These are phyloP conservation scores for Colletotrichum eremochloae DNA, from an alignment of 2,329 filamentous ascomycete species.

Conservation along the genomic window DNA sequence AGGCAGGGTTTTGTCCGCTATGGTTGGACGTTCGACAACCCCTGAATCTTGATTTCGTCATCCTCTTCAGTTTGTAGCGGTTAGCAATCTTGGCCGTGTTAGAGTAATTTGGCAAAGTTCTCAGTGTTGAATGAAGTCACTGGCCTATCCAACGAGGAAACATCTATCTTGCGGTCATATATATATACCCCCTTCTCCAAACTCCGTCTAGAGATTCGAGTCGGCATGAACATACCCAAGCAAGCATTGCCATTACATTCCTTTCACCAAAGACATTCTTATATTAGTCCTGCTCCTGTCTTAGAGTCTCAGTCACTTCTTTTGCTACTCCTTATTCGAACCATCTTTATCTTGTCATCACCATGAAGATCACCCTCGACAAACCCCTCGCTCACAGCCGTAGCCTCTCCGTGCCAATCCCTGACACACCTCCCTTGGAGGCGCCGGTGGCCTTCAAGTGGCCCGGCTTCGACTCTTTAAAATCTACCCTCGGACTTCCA, in stretches of 20 bases:
- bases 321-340: not conserved
- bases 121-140: not conserved
- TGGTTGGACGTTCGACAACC: not conserved
- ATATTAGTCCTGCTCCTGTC: not conserved
- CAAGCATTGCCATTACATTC: not conserved
- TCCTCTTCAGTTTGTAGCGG: not conserved
- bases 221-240: not conserved
- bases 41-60: not conserved
- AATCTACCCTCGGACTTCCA: slow-evolving; percentile 1
- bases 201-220: not conserved
- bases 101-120: not conserved
- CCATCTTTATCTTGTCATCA: too few species aligned
- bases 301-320: not conserved
- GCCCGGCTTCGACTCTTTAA: slow-evolving; percentile 3
- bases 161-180: not conserved
- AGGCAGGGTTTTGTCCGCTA: too few species aligned
- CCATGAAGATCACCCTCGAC: not conserved
- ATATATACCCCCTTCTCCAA: slow-evolving; percentile 5
- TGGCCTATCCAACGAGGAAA: not conserved
- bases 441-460: not conserved
- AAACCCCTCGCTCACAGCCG: slow-evolving; percentile 16
- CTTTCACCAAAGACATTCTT: not conserved
- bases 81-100: not conserved
- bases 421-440: not conserved
- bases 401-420: slow-evolving; percentile 12